Evolutionary conservation across 1,284 basidiomycete species (phyloP).

Genomic region (Trametes polyzona): DNA sequence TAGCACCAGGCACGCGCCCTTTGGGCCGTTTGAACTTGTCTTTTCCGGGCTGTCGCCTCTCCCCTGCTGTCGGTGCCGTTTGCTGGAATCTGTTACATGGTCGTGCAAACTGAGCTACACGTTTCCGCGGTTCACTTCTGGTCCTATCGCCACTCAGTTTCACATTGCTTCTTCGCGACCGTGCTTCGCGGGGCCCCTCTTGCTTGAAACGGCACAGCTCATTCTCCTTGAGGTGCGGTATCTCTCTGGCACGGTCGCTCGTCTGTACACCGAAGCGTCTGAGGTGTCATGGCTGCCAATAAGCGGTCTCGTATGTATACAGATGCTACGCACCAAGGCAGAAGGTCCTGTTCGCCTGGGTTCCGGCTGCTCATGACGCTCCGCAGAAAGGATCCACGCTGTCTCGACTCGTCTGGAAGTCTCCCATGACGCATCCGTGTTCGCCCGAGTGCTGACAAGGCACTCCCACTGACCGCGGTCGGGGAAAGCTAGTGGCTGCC

Average conservation of each 20-base stretch:
- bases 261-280: constrained; percentile 1
- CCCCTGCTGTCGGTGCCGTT: constrained; percentile 1
- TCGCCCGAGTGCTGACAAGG: constrained; percentile 18
- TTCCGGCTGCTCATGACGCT: neutral
- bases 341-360: constrained; percentile 3
- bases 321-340: neutral
- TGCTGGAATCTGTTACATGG: neutral
- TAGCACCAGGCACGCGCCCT: neutral
- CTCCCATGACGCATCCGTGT: constrained; percentile 15
- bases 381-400: neutral
- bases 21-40: neutral
- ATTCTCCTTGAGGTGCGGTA: neutral
- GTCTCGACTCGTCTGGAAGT: constrained; percentile 21
- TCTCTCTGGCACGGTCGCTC: neutral
- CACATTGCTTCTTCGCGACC: neutral
- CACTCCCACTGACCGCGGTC: constrained; percentile 2
- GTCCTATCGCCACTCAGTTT: neutral
- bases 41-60: constrained; percentile 9
- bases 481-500: constrained; percentile 3
- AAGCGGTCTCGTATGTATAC: neutral
- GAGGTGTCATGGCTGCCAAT: neutral
- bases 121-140: constrained; percentile 10
- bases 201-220: neutral
- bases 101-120: constrained; percentile 4
- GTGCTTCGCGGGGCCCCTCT: neutral